Percentiles rank a stretch among this genome's conserved stretches.
Conservation (phyloP, 129 eudicot species). For the Heracleum sosnowskyi region DNA sequence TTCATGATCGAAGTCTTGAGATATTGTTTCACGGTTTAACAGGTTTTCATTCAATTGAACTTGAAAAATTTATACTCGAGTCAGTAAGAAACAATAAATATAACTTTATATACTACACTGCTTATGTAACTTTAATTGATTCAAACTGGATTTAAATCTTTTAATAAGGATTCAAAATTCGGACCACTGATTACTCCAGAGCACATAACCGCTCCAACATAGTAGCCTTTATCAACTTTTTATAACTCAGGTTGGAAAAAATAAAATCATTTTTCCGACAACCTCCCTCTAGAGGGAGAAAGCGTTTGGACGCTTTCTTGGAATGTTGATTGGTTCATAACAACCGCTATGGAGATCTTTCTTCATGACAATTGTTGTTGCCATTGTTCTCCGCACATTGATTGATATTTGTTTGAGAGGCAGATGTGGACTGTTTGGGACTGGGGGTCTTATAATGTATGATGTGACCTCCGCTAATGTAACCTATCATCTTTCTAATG, state of each 20-base stretch:
- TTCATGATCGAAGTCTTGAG: no score
- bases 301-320: no score
- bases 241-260: not conserved
- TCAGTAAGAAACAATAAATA: no score
- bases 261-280: not conserved
- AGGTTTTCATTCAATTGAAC: no score
- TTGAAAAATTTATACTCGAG: no score
- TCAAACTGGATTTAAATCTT: not conserved
- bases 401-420: conserved; percentile 82
- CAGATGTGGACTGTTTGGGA: conserved; percentile 89
- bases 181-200: not conserved
- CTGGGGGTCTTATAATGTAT: conserved; percentile 91
- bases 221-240: no score
- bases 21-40: no score
- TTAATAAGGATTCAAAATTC: no score
- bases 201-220: not conserved
- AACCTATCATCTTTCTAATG: conserved; percentile 60
- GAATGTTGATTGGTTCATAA: no score
- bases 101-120: no score
- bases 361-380: conserved; percentile 77
- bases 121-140: not conserved
- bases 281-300: no score
- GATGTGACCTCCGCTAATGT: conserved; percentile 65
- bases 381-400: conserved; percentile 74
- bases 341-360: conserved; percentile 97